These are phyloP conservation scores for Periconia macrospinosa DNA, from an alignment of 2,329 filamentous ascomycete genomes.

Conservation along the genomic window DNA sequence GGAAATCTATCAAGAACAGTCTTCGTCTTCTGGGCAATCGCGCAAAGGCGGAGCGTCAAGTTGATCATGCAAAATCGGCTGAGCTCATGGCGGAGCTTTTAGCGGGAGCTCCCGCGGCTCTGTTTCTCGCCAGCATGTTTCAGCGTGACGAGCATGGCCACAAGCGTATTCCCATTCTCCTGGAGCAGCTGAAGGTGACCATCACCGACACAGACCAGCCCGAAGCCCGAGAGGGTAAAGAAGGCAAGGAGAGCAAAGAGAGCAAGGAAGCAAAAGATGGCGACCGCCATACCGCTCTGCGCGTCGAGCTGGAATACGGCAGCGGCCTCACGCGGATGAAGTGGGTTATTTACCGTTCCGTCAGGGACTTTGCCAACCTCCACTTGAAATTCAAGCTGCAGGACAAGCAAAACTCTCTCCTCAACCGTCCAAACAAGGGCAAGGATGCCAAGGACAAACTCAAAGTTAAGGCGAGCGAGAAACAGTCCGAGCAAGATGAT, in stretches of 20 bases:
- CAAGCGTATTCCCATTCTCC: constrained; percentile 88
- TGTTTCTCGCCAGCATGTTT: constrained; percentile 97
- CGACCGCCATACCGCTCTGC: constrained; percentile 80
- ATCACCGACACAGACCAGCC: constrained; percentile 73
- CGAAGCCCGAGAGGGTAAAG: constrained; percentile 48
- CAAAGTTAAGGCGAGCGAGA: constrained; percentile 19
- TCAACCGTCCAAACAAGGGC: constrained; percentile 55
- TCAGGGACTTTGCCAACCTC: constrained; percentile 88
- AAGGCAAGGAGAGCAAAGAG: constrained; percentile 48
- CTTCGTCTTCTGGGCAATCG: constrained; percentile 75
- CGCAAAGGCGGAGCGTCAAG: constrained; percentile 78
- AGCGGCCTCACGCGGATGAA: constrained; percentile 95
- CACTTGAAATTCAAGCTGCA: constrained; percentile 93
- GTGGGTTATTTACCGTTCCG: constrained; percentile 86
- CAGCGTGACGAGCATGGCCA: constrained; percentile 96
- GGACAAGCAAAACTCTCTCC: constrained; percentile 79
- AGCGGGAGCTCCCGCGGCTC: constrained; percentile 86
- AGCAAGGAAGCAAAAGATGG: constrained; percentile 38
- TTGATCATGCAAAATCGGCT: constrained; percentile 93
- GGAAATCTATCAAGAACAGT: constrained; percentile 90
- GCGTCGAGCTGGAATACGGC: constrained; percentile 92
- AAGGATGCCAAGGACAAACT: constrained; percentile 19
- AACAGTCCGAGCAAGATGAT: constrained; percentile 61
- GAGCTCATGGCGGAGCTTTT: constrained; percentile 94
- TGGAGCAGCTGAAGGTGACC: constrained; percentile 90